Base-by-base conservation (phyloP, 345 rosid species). In the Eucalyptus victrix region DNA sequence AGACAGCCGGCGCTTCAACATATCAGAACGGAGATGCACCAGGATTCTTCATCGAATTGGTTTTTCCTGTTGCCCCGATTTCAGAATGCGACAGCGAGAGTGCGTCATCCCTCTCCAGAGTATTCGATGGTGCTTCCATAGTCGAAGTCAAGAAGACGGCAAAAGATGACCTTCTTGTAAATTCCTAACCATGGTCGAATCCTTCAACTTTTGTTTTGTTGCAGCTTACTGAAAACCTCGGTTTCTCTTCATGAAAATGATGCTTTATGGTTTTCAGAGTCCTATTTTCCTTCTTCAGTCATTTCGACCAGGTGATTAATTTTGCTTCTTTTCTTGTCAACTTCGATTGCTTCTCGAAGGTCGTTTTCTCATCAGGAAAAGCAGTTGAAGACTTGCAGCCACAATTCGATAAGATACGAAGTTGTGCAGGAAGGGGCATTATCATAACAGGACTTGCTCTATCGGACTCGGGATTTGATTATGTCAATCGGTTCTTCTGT, bases 281-380 rank as follows among this genome's bases (percentile, higher is more conserved):
- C 67, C 16, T 28, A 60, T 60, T 60, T 60, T 60, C 67, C n/a
- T 12, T 60, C 16, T 60, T 60, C 32, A 49, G 50, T 49, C 50
- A 49, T 26, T 58, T 60, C 67, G n/a, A 60, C 32, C 32, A 12
- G 58, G 58, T 37, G 81, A 72, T 72, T 19, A 37, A 19, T 18
- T 34, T 72, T 72, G 45, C 81, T 34, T 72, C 45, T 40, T 34
- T 72, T 37, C 45, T 72, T 19, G 45, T 3, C 45, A 6, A 23
- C 40, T 72, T 72, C 6, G 28, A 19, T 34, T 72, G 26, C 45
- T 34, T 37, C 18, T 51, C 40, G 91, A 85, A 95, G 97, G 96
- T 94, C 88, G 94, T 92, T 91, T 94, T 97, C 86, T 92, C 97
- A 50, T 96, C 97, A 67, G 92, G 91, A 65, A 92, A 95, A 92